phyloP scores from a whole-genome alignment of 768 basidiomycete genomes.

The Mycena crocata region DNA sequence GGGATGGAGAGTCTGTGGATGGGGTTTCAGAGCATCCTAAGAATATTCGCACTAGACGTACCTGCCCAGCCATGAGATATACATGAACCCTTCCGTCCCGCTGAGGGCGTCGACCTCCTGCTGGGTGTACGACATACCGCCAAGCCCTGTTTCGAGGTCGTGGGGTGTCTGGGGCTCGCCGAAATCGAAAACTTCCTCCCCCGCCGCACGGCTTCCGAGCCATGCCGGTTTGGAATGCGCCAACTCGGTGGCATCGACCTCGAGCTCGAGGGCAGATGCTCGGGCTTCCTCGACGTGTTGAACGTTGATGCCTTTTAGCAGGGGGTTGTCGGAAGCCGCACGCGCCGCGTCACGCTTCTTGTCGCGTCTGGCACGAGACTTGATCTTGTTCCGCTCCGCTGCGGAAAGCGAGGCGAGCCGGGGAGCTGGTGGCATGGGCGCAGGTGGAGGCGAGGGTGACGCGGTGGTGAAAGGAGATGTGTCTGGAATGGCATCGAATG shows the following conservation, averaged over 20 bases:
- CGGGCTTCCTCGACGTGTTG: neutral
- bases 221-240: conserved; percentile 20
- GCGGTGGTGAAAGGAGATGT: neutral
- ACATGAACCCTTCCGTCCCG: neutral
- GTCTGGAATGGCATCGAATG: neutral
- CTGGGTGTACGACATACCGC: neutral
- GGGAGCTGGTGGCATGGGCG: neutral
- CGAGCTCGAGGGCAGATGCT: neutral
- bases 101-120: neutral
- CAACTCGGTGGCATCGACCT: neutral
- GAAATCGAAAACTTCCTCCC: neutral
- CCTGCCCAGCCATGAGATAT: conserved; percentile 3
- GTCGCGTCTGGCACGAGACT: neutral
- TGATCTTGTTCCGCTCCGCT: conserved; percentile 1
- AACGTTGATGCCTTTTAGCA: neutral
- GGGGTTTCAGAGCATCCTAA: too few relatives aligned
- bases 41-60: neutral
- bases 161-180: neutral
- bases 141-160: neutral
- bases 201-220: conserved; percentile 6
- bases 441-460: neutral
- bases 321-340: neutral
- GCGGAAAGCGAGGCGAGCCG: neutral
- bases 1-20: neutral
- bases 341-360: neutral